Evolutionary conservation across 2,329 filamentous ascomycete species (phyloP).

Genomic region (Colletotrichum tropicale): DNA sequence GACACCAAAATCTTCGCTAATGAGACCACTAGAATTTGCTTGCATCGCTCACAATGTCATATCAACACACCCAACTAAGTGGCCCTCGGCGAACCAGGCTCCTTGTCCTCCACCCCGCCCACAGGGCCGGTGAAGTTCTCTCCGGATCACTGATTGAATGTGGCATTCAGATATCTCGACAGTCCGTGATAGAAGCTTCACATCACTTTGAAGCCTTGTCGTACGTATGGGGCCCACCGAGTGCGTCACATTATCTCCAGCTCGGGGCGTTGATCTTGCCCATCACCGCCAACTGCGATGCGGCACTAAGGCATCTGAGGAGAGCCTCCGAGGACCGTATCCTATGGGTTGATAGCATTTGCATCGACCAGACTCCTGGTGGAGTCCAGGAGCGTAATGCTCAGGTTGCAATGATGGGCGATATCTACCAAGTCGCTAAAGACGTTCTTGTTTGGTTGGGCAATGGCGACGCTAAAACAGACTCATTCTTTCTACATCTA

Average conservation of each 20-base stretch:
- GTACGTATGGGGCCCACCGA: background rate
- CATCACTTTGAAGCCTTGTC: background rate
- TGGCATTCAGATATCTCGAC: background rate
- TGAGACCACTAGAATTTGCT: background rate
- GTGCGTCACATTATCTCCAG: background rate
- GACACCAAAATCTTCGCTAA: rapidly evolving
- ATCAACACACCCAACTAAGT: background rate
- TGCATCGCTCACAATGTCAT: background rate
- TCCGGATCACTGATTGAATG: background rate
- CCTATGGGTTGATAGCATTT: background rate
- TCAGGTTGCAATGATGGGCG: background rate
- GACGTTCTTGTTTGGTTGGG: background rate
- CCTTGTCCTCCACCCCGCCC: background rate
- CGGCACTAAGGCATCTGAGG: background rate
- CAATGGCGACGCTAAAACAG: background rate
- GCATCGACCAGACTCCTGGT: background rate
- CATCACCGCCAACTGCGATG: background rate
- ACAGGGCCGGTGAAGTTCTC: background rate
- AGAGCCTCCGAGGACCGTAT: background rate
- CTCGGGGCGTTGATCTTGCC: background rate
- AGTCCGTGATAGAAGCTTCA: background rate
- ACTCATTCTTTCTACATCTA: background rate
- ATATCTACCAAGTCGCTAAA: background rate
- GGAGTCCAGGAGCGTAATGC: background rate
- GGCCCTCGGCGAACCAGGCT: background rate